Evolutionary conservation across 164 flowering plant species (phyloP).

Genomic region (Hamamelis virginiana): DNA sequence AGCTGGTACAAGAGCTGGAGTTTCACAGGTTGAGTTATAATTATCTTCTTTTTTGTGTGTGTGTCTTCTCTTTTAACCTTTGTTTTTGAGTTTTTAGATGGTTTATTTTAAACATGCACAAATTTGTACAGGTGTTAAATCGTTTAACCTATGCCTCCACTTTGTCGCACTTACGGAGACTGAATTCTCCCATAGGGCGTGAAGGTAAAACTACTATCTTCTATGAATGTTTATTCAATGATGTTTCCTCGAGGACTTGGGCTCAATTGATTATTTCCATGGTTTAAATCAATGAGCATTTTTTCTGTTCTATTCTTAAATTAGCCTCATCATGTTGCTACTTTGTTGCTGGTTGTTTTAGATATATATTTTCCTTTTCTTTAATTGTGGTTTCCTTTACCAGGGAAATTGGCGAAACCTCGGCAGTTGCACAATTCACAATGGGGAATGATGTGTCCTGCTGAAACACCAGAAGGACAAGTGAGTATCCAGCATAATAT

Average conservation of each 20-base stretch:
- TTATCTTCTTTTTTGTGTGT: slow-evolving; percentile 5
- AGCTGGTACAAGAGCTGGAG: slow-evolving; percentile 99
- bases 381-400: background rate
- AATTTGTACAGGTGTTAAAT: slow-evolving; percentile 71
- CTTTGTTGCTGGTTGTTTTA: background rate
- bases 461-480: slow-evolving; percentile 99
- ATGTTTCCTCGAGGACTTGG: background rate
- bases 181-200: slow-evolving; percentile 98
- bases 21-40: slow-evolving; percentile 71
- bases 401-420: slow-evolving; percentile 98
- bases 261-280: background rate
- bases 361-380: background rate
- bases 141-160: slow-evolving; percentile 96
- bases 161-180: slow-evolving; percentile 84
- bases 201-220: slow-evolving; percentile 54
- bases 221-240: background rate
- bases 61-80: background rate
- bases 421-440: slow-evolving; percentile 97
- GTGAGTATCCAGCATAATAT: slow-evolving; percentile 24
- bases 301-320: too few species aligned
- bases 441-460: slow-evolving; percentile 99
- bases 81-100: background rate
- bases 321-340: background rate
- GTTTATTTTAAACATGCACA: background rate
- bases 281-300: too few species aligned